Evolutionary conservation across 805 yeast genomes (phyloP).

Genomic region (Komagataella pseudopastoris): DNA sequence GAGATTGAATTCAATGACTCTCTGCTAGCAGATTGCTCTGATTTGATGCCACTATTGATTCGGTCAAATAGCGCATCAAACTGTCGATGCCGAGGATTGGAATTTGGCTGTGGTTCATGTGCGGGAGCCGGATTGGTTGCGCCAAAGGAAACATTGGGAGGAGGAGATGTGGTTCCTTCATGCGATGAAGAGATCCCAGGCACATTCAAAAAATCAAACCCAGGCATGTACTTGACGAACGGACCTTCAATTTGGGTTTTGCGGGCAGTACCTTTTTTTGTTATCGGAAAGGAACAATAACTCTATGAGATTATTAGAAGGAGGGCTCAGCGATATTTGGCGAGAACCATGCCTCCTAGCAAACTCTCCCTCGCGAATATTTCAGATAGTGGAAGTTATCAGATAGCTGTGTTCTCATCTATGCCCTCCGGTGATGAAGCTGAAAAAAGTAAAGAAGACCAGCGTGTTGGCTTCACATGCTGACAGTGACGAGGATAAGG

Average conservation of each 20-base stretch:
- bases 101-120: constrained; percentile 2
- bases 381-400: not conserved
- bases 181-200: constrained; percentile 19
- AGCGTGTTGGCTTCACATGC: not conserved
- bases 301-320: not conserved
- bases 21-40: not conserved
- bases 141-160: constrained; percentile 42
- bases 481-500: not conserved
- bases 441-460: constrained; percentile 5
- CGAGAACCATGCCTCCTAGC: constrained; percentile 3
- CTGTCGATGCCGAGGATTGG: constrained; percentile 6
- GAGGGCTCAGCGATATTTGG: not conserved
- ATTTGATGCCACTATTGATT: constrained; percentile 5
- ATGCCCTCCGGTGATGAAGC: not conserved
- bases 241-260: not conserved
- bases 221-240: constrained; percentile 18
- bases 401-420: not conserved
- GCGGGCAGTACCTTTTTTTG: not conserved
- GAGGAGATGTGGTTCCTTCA: constrained; percentile 14
- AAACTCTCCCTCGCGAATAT: constrained; percentile 4
- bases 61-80: constrained; percentile 10
- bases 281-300: not conserved
- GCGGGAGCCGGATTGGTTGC: constrained; percentile 11
- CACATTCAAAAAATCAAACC: constrained; percentile 40
- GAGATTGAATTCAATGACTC: not conserved